Evolutionary conservation across 1,284 basidiomycete genomes (phyloP), one percentile per base, ranked within the genome.

Genomic region (Trichosporon sp.): DNA sequence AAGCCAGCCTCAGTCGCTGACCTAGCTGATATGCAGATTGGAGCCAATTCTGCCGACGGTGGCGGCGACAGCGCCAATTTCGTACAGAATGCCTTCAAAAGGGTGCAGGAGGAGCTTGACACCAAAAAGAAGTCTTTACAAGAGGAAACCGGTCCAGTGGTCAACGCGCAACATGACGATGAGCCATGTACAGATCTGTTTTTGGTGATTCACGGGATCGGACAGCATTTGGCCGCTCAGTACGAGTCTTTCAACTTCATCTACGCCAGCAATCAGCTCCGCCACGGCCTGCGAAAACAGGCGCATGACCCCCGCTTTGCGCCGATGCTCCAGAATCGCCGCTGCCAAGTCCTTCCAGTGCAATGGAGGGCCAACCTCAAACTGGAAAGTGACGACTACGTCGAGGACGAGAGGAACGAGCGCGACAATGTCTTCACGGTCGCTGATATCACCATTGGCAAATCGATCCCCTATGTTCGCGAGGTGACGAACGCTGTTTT

Each of bases 331-430:
- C 73, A 82, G 10, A 73, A 81, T 54, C 73, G 82, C 7, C 80
- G 83, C 37, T 74, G 82, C 3, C 83, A 77, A 63, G 81, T 86
- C 33, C 72, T 86, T 3, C 85, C 84, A 0, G 81, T 86, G 5
- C 83, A 83, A 66, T 86, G 85, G 85, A 76, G 85, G 29, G 81
- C 83, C 1, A 81, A 76, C 8, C 74, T 85, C 21, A 74, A 83
- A 44, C 72, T 84, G 11, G 79, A 78, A 33, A 74, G 81, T 19
- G 77, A 80, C 21, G 78, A 80, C 49, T 79, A 80, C 13, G 73
- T 72, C n/a, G 80, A 82, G 61, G 79, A 81, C 31, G 72, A 78
- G 32, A 72, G 78, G 29, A 82, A 83, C 58, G 81, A 78, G 9
- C 74, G 82, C 63, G 80, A 82, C 68, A 84, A 84, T 62, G 70